These are phyloP conservation scores for Byssothecium circinans DNA, from an alignment of 2,329 filamentous ascomycete species.

Conservation along the genomic window DNA sequence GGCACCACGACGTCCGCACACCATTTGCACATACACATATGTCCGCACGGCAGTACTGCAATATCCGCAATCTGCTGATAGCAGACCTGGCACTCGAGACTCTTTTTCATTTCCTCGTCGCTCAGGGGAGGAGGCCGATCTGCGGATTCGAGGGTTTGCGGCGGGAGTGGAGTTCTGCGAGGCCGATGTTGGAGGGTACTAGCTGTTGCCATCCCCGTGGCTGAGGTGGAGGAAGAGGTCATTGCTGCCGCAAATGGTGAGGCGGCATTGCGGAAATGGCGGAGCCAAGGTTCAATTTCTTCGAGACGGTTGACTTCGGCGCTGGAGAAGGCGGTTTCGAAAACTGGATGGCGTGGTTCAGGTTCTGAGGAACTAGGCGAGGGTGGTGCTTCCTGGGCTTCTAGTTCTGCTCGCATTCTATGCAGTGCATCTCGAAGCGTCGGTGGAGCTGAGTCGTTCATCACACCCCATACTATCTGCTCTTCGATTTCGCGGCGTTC, in stretches of 20 bases:
- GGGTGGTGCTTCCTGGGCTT: too few species aligned
- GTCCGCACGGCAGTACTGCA: conserved; percentile 57
- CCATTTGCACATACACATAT: conserved; percentile 59
- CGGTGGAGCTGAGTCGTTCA: conserved; percentile 28
- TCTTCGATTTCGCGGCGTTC: conserved; percentile 37
- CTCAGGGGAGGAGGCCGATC: conserved; percentile 52
- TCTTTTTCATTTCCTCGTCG: conserved; percentile 53
- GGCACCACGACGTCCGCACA: conserved; percentile 56
- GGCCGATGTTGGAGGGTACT: conserved; percentile 14
- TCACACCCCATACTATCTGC: conserved; percentile 36
- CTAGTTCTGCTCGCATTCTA: too few species aligned
- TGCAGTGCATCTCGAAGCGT: background rate
- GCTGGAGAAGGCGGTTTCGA: too few species aligned
- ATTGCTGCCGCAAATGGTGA: too few species aligned
- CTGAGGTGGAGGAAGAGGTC: too few species aligned
- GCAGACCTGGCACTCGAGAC: conserved; percentile 57
- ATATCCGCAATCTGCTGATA: conserved; percentile 56
- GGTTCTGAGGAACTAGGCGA: background rate
- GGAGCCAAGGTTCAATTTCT: too few species aligned
- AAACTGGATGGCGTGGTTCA: too few species aligned
- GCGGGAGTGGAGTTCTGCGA: conserved; percentile 16
- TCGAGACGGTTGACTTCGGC: too few species aligned
- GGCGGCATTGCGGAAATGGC: too few species aligned
- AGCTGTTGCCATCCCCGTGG: conserved; percentile 3
- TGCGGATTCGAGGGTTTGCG: conserved; percentile 47